phyloP scores from a whole-genome alignment of 805 yeast species.

The Starmerella cellae region DNA sequence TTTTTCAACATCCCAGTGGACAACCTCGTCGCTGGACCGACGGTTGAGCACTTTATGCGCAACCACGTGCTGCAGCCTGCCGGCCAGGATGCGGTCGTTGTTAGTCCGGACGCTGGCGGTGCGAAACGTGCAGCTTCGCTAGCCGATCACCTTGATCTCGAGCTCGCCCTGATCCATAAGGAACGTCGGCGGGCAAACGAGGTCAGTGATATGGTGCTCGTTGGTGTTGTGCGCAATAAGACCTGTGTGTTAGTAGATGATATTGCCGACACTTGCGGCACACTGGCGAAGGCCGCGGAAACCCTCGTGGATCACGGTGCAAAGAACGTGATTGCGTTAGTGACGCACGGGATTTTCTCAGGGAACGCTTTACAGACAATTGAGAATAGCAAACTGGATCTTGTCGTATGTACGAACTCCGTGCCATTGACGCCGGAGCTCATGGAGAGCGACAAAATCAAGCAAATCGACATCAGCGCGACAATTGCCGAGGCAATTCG shows the following conservation, averaged over 20 bases:
- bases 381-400: conserved; percentile 49
- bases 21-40: conserved; percentile 89
- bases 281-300: conserved; percentile 88
- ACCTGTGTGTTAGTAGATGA: conserved; percentile 83
- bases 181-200: conserved; percentile 93
- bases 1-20: conserved; percentile 92
- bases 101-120: conserved; percentile 98
- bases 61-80: conserved; percentile 36
- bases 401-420: conserved; percentile 83
- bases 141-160: conserved; percentile 83
- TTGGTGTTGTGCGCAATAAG: conserved; percentile 81
- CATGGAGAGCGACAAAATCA: conserved; percentile 51
- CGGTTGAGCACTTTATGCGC: conserved; percentile 66
- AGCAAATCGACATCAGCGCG: conserved; percentile 71
- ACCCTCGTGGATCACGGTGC: conserved; percentile 73
- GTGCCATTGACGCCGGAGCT: conserved; percentile 66
- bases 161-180: conserved; percentile 90
- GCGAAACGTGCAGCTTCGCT: conserved; percentile 92
- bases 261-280: conserved; percentile 98
- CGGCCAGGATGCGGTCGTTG: conserved; percentile 52
- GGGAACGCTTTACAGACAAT: conserved; percentile 69
- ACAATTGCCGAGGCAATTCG: conserved; percentile 88
- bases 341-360: conserved; percentile 88
- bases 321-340: conserved; percentile 74
- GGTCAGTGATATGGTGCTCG: conserved; percentile 87